Base-by-base conservation (phyloP, 2,329 filamentous ascomycete species). In the Apiospora rasikravindrae region DNA sequence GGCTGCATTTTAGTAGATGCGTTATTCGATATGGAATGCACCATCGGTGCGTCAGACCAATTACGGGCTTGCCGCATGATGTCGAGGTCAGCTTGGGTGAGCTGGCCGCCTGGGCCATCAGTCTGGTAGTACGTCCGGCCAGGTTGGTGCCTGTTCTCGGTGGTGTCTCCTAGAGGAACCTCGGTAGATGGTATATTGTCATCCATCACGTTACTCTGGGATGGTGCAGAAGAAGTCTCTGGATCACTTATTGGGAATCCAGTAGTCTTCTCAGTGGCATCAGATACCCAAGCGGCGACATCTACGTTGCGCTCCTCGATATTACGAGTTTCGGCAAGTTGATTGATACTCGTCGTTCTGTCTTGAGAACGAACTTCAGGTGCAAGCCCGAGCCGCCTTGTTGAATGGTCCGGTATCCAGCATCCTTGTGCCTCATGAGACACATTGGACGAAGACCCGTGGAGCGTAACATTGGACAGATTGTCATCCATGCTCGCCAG, bases 111-210 rank as follows among this genome's bases (percentile, higher is more conserved):
- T 6, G 72, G 72, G 6, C 82, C 81, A 2, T 79, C 80, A 37
- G 82, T 80, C 26, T 80, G 76, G 70, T 84, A 85, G 74, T 90
- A 90, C 2, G 84, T 85, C 75, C 87, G 86, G 1, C 86, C 88
- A 1, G 84, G 78, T 13, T 87, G 76, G 69, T 83, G 80, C 24
- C 82, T 84, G 69, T 91, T 91, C 74, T 86, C 84, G 0, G 89
- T 90, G 42, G 81, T 77, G 57, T 84, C 71, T 1, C 84, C 86
- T 0, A 87, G 73, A 0, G 84, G 81, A 64, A 91, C 84, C 6
- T 83, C 82, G 40, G 84, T 82, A 10, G 77, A 47, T 8, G 85
- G 78, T 57, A 83, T 82, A 66, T 82, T 81, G 68, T 84, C 82
- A 69, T 83, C 80, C 16, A 40, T 51, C 75, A 71, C n/a, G 79